phyloP scores from a whole-genome alignment of 2,329 filamentous ascomycete genomes.

The Fusarium sp. region DNA sequence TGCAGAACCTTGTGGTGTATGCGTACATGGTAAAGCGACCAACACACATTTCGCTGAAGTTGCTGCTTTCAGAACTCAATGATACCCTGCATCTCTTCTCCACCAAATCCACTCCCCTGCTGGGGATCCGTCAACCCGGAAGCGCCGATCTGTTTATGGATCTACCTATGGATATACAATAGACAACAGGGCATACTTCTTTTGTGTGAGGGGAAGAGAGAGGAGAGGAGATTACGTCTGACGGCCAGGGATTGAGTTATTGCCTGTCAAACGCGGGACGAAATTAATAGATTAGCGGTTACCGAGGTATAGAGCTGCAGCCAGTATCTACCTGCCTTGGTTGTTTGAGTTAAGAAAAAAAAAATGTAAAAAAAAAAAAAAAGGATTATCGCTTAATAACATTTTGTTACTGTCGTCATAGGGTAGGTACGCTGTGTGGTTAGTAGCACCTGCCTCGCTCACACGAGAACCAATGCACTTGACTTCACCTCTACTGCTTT shows the following conservation, averaged over 20 bases:
- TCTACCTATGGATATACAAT: background rate
- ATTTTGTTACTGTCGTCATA: background rate
- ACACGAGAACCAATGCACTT: background rate
- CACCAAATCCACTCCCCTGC: background rate
- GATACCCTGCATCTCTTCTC: constrained; percentile 18
- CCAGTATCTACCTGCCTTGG: no score
- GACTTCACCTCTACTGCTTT: background rate
- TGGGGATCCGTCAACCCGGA: background rate
- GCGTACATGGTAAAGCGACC: background rate
- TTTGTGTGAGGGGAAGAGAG: background rate
- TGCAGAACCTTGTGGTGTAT: background rate
- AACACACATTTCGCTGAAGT: constrained; percentile 24
- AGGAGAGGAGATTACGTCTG: background rate
- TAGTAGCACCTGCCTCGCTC: background rate
- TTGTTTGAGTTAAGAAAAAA: no score
- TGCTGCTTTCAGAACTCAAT: constrained; percentile 15
- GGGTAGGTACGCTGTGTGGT: background rate
- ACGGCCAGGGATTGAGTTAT: background rate
- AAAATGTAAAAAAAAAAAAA: no score
- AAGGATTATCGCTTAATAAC: background rate
- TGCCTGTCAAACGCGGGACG: background rate
- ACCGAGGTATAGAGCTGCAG: no score
- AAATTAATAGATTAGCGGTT: background rate
- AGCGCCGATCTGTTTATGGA: constrained; percentile 11
- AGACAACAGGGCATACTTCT: background rate